Evolutionary conservation across 1,284 basidiomycete species (phyloP).

Genomic region (Crocinoboletus sp.): DNA sequence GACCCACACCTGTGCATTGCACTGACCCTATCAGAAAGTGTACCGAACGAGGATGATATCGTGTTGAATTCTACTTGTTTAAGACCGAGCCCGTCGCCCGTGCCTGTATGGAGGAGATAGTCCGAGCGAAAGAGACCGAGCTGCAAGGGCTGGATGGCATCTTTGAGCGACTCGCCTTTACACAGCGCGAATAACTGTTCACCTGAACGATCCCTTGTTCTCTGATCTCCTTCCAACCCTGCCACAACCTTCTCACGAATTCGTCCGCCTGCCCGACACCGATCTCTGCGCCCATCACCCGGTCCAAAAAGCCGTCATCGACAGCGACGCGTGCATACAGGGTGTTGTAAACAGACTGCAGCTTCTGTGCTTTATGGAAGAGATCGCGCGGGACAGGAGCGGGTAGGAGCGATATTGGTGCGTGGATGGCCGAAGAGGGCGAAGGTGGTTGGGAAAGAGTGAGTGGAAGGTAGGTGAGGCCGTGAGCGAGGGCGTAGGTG

Average conservation of each 20-base stretch:
- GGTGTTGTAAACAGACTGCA: constrained; percentile 82
- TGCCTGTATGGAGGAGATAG: constrained; percentile 77
- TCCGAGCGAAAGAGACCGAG: constrained; percentile 96
- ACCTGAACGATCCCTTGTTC: constrained; percentile 55
- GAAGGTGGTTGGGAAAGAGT: constrained; percentile 42
- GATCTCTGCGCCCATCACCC: constrained; percentile 71
- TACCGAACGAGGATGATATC: constrained; percentile 89
- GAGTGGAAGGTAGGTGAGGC: constrained; percentile 77
- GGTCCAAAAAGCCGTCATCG: constrained; percentile 77
- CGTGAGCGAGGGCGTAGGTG: constrained; percentile 83
- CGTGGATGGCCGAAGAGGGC: constrained; percentile 78
- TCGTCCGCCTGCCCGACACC: constrained; percentile 83
- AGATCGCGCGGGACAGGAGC: constrained; percentile 78
- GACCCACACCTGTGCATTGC: constrained; percentile 69
- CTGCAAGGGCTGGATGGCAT: constrained; percentile 59
- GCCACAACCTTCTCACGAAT: constrained; percentile 86
- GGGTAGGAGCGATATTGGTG: constrained; percentile 85
- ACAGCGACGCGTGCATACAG: constrained; percentile 84
- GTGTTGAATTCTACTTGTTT: constrained; percentile 99
- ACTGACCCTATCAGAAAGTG: constrained; percentile 70
- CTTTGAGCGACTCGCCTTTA: constrained; percentile 2
- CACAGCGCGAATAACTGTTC: not conserved
- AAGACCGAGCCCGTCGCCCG: constrained; percentile 44
- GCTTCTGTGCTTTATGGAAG: constrained; percentile 60
- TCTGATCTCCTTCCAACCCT: constrained; percentile 74